These are phyloP conservation scores for Neurospora sp. DNA, from an alignment of 2,329 filamentous ascomycete species.

Conservation along the genomic window DNA sequence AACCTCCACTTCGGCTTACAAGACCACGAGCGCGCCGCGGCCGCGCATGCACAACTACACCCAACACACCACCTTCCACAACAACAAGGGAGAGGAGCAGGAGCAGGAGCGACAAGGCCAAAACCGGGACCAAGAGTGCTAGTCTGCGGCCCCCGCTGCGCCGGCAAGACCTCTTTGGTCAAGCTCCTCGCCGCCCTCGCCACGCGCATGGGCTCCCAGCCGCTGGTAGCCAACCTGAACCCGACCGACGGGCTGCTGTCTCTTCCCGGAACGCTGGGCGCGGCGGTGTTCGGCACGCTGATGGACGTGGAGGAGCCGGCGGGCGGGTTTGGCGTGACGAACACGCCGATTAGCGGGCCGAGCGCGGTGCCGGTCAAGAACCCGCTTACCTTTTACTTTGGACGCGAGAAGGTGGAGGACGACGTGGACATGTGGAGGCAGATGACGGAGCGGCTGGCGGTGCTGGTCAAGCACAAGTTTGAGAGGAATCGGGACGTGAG, in stretches of 20 bases:
- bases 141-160: constrained; percentile 65
- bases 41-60: constrained; percentile 22
- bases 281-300: constrained; percentile 76
- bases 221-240: constrained; percentile 76
- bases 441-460: constrained; percentile 64
- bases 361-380: constrained; percentile 83
- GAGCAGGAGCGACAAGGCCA: constrained; percentile 13
- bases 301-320: constrained; percentile 72
- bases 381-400: constrained; percentile 84
- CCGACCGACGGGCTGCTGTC: constrained; percentile 69
- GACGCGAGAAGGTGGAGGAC: constrained; percentile 61
- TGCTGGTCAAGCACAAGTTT: constrained; percentile 67
- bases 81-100: constrained; percentile 20
- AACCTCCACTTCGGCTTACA: constrained; percentile 87
- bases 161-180: constrained; percentile 74
- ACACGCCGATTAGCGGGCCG: constrained; percentile 81
- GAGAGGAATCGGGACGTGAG: constrained; percentile 64
- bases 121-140: constrained; percentile 63
- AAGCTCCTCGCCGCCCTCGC: constrained; percentile 74
- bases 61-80: background rate
- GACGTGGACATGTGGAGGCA: constrained; percentile 63
- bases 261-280: constrained; percentile 72
- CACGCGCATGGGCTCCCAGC: constrained; percentile 61
- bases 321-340: constrained; percentile 87
- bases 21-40: constrained; percentile 54